Conservation (phyloP, 148 eudicot genomes). For the Rhododendron williamsianum region DNA sequence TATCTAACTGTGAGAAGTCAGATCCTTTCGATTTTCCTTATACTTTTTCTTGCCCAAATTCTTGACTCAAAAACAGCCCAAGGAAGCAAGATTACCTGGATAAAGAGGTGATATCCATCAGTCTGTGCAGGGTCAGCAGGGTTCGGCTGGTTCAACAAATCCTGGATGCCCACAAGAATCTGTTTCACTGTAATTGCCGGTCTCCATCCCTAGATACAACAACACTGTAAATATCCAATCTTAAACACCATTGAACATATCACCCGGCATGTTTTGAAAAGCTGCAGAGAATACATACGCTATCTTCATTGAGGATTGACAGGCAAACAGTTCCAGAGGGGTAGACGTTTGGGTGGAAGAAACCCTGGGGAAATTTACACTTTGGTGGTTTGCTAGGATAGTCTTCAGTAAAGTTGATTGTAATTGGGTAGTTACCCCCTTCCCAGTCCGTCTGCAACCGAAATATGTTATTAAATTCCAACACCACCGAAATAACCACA, state of each 20-base stretch:
- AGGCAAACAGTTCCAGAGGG: slow-evolving; percentile 85
- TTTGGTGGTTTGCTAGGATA: slow-evolving; percentile 91
- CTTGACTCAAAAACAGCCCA: neutral
- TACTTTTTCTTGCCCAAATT: neutral
- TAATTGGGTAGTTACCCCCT: slow-evolving; percentile 71
- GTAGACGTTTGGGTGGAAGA: slow-evolving; percentile 86
- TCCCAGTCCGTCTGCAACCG: slow-evolving; percentile 82
- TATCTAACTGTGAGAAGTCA: neutral
- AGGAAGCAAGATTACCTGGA: slow-evolving; percentile 42
- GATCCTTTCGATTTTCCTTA: neutral
- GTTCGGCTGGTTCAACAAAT: slow-evolving; percentile 73
- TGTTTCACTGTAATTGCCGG: slow-evolving; percentile 92
- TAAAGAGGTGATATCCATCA: slow-evolving; percentile 70
- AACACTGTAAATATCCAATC: neutral
- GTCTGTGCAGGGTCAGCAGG: slow-evolving; percentile 75
- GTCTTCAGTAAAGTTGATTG: slow-evolving; percentile 72
- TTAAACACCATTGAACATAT: slow-evolving; percentile 3
- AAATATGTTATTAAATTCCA: neutral
- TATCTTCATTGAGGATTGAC: slow-evolving; percentile 77
- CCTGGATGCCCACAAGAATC: slow-evolving; percentile 79
- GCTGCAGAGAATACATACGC: slow-evolving; percentile 40
- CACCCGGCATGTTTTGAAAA: neutral
- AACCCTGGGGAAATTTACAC: slow-evolving; percentile 74
- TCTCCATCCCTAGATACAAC: slow-evolving; percentile 61
- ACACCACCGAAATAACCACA: neutral